A percentile compares a stretch with the other conserved stretches of the same genome.
Conservation (phyloP, 306 rosid genomes). For the Sphenostylis stenocarpa region DNA sequence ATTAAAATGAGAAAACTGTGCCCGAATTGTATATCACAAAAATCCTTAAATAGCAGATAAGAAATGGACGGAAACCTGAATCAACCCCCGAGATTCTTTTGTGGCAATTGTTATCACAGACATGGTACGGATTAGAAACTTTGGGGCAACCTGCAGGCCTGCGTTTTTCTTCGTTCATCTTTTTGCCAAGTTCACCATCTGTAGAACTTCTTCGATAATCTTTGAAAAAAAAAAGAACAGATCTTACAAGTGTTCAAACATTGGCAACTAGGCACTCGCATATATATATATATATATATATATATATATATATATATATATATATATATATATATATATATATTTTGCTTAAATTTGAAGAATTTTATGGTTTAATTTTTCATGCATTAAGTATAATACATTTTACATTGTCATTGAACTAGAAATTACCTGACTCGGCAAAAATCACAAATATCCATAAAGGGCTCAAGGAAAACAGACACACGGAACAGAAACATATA, state of each 20-base stretch:
- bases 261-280: slow-evolving; percentile 1
- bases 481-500: not conserved
- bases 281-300: too few species aligned
- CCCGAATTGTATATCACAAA: not conserved
- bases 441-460: not conserved
- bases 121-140: slow-evolving; percentile 75
- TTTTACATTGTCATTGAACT: not conserved
- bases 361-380: not conserved
- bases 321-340: too few species aligned
- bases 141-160: slow-evolving; percentile 47
- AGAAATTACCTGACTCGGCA: not conserved
- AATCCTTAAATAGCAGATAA: slow-evolving; percentile 18
- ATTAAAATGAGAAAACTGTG: not conserved
- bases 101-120: slow-evolving; percentile 47
- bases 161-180: slow-evolving; percentile 47
- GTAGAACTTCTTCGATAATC: slow-evolving; percentile 50
- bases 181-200: slow-evolving; percentile 45
- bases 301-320: too few species aligned
- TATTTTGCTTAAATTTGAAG: not conserved
- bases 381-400: not conserved
- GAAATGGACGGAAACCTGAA: slow-evolving; percentile 49
- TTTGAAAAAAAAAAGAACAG: slow-evolving; percentile 22
- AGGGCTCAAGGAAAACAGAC: not conserved
- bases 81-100: slow-evolving; percentile 44
- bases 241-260: slow-evolving; percentile 30